These are phyloP conservation scores for Arctium lappa DNA, from an alignment of 129 eudicot genomes.

Conservation along the genomic window DNA sequence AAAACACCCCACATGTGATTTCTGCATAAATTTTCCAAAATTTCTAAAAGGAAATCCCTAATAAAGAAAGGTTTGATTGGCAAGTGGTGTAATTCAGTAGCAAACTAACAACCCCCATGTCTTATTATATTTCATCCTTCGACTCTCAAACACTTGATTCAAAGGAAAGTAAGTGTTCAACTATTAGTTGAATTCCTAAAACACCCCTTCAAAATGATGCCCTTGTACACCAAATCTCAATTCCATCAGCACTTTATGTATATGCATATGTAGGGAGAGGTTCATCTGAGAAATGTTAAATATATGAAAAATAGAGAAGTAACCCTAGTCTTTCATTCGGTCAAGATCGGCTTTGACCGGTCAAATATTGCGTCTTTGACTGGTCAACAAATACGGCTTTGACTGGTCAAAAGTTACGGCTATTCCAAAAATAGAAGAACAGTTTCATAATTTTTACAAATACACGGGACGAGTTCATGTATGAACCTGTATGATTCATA, in stretches of 20 bases:
- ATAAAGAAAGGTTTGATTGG: background rate
- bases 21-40: background rate
- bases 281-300: too few relatives aligned
- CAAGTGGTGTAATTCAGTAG: background rate
- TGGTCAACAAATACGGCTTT: too few relatives aligned
- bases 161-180: background rate
- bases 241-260: background rate
- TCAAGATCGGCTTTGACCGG: too few relatives aligned
- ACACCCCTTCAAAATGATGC: background rate
- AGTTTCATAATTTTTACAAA: too few relatives aligned
- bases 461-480: too few relatives aligned
- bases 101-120: background rate
- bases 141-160: background rate
- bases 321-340: too few relatives aligned
- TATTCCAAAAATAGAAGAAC: too few relatives aligned
- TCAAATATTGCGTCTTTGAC: too few relatives aligned
- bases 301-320: too few relatives aligned
- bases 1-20: background rate
- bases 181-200: background rate
- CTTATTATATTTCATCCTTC: background rate
- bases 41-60: background rate
- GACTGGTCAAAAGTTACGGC: too few relatives aligned
- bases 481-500: too few relatives aligned
- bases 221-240: background rate
- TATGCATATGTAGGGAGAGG: background rate